Conservation (phyloP, 176 grass and related monocot species). For the Zea luxurians region DNA sequence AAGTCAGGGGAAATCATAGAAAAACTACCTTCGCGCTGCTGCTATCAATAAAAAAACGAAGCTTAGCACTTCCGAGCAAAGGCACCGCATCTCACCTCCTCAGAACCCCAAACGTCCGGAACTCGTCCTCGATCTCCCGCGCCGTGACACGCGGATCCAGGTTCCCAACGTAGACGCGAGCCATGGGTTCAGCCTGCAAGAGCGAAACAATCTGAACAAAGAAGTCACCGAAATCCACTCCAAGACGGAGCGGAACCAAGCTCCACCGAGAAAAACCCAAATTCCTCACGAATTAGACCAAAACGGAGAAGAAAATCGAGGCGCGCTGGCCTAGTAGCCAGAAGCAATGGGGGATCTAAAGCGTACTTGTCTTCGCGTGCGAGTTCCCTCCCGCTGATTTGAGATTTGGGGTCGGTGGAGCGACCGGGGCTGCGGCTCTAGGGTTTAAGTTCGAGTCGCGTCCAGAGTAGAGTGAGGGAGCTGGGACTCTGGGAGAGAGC, state of each 20-base stretch:
- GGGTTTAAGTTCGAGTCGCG: slow-evolving; percentile 49
- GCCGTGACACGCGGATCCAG: slow-evolving; percentile 71
- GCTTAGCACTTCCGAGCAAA: background rate
- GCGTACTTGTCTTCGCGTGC: slow-evolving; percentile 23
- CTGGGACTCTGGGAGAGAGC: background rate
- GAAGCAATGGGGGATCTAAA: slow-evolving; percentile 22
- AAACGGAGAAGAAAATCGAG: slow-evolving; percentile 4
- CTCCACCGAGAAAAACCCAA: background rate
- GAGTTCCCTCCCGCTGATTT: slow-evolving; percentile 19
- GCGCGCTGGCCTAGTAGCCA: background rate
- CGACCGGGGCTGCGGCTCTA: slow-evolving; percentile 28
- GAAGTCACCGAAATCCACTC: slow-evolving; percentile 14
- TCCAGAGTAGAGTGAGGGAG: background rate
- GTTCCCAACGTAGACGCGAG: slow-evolving; percentile 81
- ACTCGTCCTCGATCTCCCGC: slow-evolving; percentile 75
- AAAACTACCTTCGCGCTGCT: background rate
- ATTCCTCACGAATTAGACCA: slow-evolving; percentile 10
- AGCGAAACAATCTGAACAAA: background rate
- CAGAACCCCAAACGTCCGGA: slow-evolving; percentile 73
- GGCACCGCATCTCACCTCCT: slow-evolving; percentile 52
- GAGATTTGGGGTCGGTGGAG: slow-evolving; percentile 27
- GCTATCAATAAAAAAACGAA: background rate
- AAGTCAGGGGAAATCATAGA: background rate
- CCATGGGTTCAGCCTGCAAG: slow-evolving; percentile 47
- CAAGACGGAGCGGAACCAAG: slow-evolving; percentile 6